Base-by-base conservation (phyloP, 2,329 filamentous ascomycete genomes). In the Calonectria honghensis region DNA sequence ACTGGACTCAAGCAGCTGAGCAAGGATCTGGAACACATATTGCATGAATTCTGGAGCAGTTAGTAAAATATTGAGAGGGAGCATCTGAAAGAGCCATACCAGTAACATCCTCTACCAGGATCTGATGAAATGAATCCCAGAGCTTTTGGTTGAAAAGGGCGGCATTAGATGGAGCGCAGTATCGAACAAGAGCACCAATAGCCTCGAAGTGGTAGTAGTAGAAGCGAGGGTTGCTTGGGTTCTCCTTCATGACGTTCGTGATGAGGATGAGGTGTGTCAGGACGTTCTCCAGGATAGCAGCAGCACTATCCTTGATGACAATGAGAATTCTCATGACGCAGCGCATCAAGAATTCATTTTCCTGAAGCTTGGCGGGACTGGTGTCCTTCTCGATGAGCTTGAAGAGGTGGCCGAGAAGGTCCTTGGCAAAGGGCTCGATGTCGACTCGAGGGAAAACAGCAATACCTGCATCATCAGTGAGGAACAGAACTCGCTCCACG, bases 121-220 rank as follows among this genome's bases (percentile, higher is more conserved):
- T 93, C 71, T 90, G 89, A 73, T 95, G 93, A 83, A 98, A 97
- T 1, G 96, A 94, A 69, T 92, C 89, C 88, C 97, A 98, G 2
- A 99, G 89, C 72, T 93, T 92, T 74, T 93, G 90, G 82, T 98
- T 95, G 66, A 98, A 91, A 79, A 94, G 92, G 35, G 92, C 90
- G 13, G 94, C 92, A 77, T 95, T 91, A 4, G 90, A 89, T 2
- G 85, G 75, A 87, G 93, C 82, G 89, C 95, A 86, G 90, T 93
- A 89, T 90, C 86, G 84, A 29, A 98, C 94, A 63, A 99, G 89
- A 20, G 97, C 96, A 41, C 97, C 97, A 59, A 99, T 88, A 4
- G 95, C 95, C 87, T 99, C 97, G 77, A 99, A 99, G 84, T 98
- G 95, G 85, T 96, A 99, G 88, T 99, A 99, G 87, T 98, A 98